A percentile compares a stretch with the other conserved stretches of the same genome.
Conservation (phyloP, 2,329 filamentous ascomycete genomes). For the Microsporum ferrugineum region DNA sequence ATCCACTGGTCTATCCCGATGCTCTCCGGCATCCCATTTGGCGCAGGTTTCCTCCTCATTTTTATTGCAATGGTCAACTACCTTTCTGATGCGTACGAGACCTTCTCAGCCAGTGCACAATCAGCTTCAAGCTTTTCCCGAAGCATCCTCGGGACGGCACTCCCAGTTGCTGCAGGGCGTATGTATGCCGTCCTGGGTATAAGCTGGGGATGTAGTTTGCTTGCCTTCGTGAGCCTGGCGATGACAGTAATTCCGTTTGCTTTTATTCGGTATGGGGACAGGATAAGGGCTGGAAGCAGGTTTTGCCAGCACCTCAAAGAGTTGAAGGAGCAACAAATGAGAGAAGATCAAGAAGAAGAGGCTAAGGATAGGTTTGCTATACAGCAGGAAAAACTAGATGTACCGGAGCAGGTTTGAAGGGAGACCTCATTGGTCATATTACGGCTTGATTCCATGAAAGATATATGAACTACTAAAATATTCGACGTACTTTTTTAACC, state of each 20-base stretch:
- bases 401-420: not conserved
- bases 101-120: conserved; percentile 50
- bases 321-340: conserved; percentile 17
- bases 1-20: conserved; percentile 40
- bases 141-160: conserved; percentile 43
- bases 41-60: conserved; percentile 48
- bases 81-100: conserved; percentile 54
- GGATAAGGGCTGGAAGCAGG: conserved; percentile 31
- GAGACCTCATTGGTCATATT: not conserved
- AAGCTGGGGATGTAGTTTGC: conserved; percentile 33
- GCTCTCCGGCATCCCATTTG: conserved; percentile 51
- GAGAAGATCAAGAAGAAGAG: conserved; percentile 24
- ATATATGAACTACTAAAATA: not conserved
- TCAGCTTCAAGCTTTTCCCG: conserved; percentile 43
- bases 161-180: conserved; percentile 43
- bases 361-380: not conserved
- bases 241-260: conserved; percentile 33
- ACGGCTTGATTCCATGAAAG: not conserved
- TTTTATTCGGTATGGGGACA: conserved; percentile 32
- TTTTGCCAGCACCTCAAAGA: conserved; percentile 30
- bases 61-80: conserved; percentile 58
- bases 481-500: not conserved
- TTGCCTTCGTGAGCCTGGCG: conserved; percentile 30
- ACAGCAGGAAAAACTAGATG: not conserved
- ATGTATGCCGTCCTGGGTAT: conserved; percentile 36